Conservation (phyloP, 257 asterid species). For the Fraxinus pennsylvanica region DNA sequence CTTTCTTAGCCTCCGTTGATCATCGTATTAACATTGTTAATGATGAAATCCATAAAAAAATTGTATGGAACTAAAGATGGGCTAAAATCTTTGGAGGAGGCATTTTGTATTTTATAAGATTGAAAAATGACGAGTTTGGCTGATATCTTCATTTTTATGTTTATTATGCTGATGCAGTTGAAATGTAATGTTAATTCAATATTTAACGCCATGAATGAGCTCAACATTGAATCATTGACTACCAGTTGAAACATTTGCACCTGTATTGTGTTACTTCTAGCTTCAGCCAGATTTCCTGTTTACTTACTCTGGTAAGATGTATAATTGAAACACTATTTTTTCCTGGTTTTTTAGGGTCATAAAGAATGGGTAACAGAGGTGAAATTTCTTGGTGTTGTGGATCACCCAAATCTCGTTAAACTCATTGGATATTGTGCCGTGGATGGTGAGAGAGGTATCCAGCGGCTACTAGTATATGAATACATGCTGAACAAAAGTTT, state of each 20-base stretch:
- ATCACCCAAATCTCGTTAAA: conserved; percentile 81
- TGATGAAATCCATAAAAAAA: neutral
- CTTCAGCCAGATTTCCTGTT: neutral
- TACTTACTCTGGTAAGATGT: neutral
- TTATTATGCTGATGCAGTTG: neutral
- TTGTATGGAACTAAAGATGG: neutral
- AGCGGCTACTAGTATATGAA: conserved; percentile 85
- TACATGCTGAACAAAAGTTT: conserved; percentile 81
- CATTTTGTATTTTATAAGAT: neutral
- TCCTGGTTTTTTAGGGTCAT: conserved; percentile 62
- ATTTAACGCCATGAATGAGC: neutral
- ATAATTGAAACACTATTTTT: neutral
- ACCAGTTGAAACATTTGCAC: neutral
- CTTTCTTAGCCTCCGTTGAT: neutral
- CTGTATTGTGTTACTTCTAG: neutral
- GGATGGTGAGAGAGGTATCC: conserved; percentile 88
- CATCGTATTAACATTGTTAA: neutral
- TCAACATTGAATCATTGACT: neutral
- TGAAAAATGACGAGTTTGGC: neutral
- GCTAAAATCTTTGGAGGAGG: neutral
- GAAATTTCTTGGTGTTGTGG: conserved; percentile 81
- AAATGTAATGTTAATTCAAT: no score
- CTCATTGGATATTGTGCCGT: conserved; percentile 82
- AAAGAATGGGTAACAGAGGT: conserved; percentile 97
- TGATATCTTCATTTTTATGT: neutral